Base-by-base conservation (phyloP, 805 yeast genomes). In the Huiozyma sinensis region DNA sequence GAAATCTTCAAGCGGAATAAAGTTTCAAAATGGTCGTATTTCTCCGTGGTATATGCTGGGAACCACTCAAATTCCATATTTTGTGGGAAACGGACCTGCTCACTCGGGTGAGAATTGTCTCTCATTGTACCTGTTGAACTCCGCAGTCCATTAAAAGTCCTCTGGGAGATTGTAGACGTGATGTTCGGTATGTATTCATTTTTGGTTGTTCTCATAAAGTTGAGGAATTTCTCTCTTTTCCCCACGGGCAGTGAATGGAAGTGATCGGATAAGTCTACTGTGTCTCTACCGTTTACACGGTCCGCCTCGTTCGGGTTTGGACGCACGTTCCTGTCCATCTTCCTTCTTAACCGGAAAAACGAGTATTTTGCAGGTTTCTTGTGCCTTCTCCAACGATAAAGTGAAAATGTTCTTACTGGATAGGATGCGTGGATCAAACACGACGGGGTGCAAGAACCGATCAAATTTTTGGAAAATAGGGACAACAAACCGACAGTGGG, bases 1-100 rank as follows among this genome's bases (percentile, higher is more conserved):
- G 55, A 72, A 8, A 76, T 70, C 73, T 83, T 76, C 6, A 96
- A 95, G 38, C 84, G 71, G 3, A 89, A 76, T 33, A 77, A 77
- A 1, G 82, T 74, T 35, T 73, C 73, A 49, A 68, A 76, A 6
- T 55, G 55, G 11, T 57, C 11, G 24, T 31, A 17, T n/a, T 29
- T 35, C 12, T 10, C 49, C 6, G 75, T 62, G 0, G 79, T 69
- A 58, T 71, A 81, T 4, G 80, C 71, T 24, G 81, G 82, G 51
- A 75, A 79, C 35, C 81, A 61, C 2, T 76, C 60, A n/a, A 86
- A 70, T 12, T 72, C 64, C 30, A 87, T 78, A 50, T 81, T 81
- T 30, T 63, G 60, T 0, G 85, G 83, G 10, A 39, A 40, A 27
- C 34, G 39, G 28, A 75, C 44, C n/a, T 47, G 47, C 31, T 39